Evolutionary conservation across 768 basidiomycete species (phyloP), one percentile per base, ranked within the genome.

Genomic region (Tephrocybe sp.): DNA sequence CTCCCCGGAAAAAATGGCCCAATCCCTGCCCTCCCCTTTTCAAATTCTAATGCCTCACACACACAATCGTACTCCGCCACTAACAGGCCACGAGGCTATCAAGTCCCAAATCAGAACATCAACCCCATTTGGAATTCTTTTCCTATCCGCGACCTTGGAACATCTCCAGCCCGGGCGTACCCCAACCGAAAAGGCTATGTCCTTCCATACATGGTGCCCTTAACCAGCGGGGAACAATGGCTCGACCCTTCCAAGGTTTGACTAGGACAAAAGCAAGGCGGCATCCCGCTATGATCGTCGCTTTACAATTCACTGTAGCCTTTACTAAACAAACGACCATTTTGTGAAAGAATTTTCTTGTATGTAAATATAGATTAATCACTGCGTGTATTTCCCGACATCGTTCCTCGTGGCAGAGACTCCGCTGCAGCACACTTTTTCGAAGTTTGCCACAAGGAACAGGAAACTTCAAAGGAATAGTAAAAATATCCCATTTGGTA

Each of bases 21-120:
- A n/a, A n/a, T n/a, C n/a, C n/a, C n/a, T n/a, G n/a, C n/a, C n/a
- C n/a, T n/a, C n/a, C n/a, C n/a, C n/a, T n/a, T n/a, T n/a, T n/a
- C n/a, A n/a, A n/a, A n/a, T n/a, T n/a, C 15, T 16, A 35, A 5
- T 15, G 34, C 9, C 9, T n/a, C 34, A n/a, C 34, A 11, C 8
- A 9, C 16, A 13, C 35, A n/a, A 21, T 25, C 18, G 5, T 15
- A 28, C 16, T 30, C 27, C 22, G 48, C 44, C 28, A 32, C 27
- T 5, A 16, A 44, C 45, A 22, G 40, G 34, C 40, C 47, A 43
- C 55, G 42, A 48, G 44, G 36, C 19, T 39, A 40, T 37, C 45
- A 44, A 27, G 30, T 32, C 47, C 56, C 40, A 49, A 47, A 54
- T 54, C 56, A 49, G 47, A 57, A 51, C 25, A 40, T 40, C 8